phyloP scores from a whole-genome alignment of 352 stramenopile genomes.

The Saprolegnia diclina region DNA sequence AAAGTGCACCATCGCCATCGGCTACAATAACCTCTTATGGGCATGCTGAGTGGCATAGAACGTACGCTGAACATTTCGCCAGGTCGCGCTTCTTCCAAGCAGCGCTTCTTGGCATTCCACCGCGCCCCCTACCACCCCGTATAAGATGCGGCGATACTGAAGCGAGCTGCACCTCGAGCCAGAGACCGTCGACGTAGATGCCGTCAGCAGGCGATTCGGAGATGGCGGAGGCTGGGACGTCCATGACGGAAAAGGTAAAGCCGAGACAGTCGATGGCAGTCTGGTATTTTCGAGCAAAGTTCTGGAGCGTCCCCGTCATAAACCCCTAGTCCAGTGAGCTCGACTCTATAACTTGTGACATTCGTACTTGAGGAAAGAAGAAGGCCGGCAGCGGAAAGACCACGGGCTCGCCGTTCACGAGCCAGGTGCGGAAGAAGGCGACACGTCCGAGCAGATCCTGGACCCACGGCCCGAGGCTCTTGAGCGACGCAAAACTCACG shows the following conservation, averaged over 20 bases:
- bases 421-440: constrained; percentile 89
- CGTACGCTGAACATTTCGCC: constrained; percentile 88
- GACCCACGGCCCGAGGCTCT: constrained; percentile 89
- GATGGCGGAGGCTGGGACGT: constrained; percentile 51
- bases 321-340: constrained; percentile 57
- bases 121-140: constrained; percentile 57
- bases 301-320: constrained; percentile 94
- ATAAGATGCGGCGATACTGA: constrained; percentile 25
- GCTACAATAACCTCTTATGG: constrained; percentile 3
- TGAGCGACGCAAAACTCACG: constrained; percentile 91
- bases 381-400: constrained; percentile 91
- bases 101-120: constrained; percentile 62
- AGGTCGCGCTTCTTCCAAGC: constrained; percentile 75
- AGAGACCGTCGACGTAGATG: constrained; percentile 90
- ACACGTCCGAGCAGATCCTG: constrained; percentile 86
- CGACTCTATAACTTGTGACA: constrained; percentile 4
- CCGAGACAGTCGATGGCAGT: constrained; percentile 91
- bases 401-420: constrained; percentile 84
- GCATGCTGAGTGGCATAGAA: neutral
- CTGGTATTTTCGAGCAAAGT: constrained; percentile 92
- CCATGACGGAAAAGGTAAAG: constrained; percentile 87
- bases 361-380: constrained; percentile 88
- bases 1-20: constrained; percentile 89
- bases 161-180: constrained; percentile 41
- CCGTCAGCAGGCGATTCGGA: constrained; percentile 73